These are phyloP conservation scores for Porodaedalea pini DNA, from an alignment of 1,284 basidiomycete species.

Conservation along the genomic window DNA sequence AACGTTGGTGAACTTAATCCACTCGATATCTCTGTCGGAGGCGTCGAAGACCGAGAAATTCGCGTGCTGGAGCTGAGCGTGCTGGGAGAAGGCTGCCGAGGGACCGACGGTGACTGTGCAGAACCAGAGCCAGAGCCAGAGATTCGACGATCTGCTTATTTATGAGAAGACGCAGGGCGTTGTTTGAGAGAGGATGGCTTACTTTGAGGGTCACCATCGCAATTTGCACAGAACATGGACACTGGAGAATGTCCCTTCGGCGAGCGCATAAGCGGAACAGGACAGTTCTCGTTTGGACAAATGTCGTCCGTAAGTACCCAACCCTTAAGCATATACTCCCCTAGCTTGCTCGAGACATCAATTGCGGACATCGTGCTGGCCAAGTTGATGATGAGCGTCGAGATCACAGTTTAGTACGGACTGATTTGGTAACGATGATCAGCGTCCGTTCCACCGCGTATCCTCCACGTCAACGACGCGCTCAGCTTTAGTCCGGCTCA, in stretches of 20 bases:
- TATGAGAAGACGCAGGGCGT: background rate
- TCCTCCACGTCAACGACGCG: slow-evolving; percentile 18
- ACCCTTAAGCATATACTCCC: slow-evolving; percentile 71
- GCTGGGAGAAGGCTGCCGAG: slow-evolving; percentile 39
- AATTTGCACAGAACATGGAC: slow-evolving; percentile 58
- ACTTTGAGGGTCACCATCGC: slow-evolving; percentile 42
- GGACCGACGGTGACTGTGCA: background rate
- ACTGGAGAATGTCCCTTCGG: slow-evolving; percentile 48
- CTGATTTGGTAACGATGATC: slow-evolving; percentile 2
- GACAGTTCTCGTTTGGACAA: slow-evolving; percentile 54
- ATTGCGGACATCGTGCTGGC: slow-evolving; percentile 40
- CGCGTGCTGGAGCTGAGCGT: slow-evolving; percentile 42
- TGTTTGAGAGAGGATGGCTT: slow-evolving; percentile 18
- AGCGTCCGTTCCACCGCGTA: background rate
- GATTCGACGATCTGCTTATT: background rate
- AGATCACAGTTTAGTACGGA: too few species aligned
- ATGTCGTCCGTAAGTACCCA: slow-evolving; percentile 71
- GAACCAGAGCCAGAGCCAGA: background rate
- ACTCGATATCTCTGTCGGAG: slow-evolving; percentile 68
- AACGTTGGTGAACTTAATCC: slow-evolving; percentile 58
- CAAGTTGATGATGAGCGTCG: too few species aligned
- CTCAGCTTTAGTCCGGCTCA: background rate
- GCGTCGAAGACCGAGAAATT: slow-evolving; percentile 62
- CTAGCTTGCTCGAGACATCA: slow-evolving; percentile 57
- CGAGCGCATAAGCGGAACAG: slow-evolving; percentile 65